Evolutionary conservation across 176 grass and related monocot genomes (phyloP).

Genomic region (Oryza coarctata): DNA sequence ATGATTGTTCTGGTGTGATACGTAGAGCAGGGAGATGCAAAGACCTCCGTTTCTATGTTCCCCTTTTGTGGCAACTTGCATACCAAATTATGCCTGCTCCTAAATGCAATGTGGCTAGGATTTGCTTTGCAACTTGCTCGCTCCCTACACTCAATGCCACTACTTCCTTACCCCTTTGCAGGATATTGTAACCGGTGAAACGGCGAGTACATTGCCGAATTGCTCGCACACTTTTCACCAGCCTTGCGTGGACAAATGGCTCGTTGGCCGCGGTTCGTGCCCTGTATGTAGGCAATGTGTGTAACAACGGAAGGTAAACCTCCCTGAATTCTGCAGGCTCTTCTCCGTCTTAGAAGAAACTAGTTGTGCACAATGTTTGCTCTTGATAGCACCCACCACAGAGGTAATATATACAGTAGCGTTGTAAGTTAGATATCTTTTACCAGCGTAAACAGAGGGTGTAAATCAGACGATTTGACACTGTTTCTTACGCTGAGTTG

Average conservation of each 20-base stretch:
- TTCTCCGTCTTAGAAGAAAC: not conserved
- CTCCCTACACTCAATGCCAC: not conserved
- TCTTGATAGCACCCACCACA: not conserved
- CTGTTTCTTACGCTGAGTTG: not conserved
- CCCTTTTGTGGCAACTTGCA: not conserved
- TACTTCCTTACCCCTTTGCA: slow-evolving; percentile 34
- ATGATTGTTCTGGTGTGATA: not conserved
- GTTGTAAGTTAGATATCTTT: slow-evolving; percentile 33
- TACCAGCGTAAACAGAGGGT: not conserved
- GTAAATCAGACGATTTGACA: not conserved
- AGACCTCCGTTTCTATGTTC: slow-evolving; percentile 22
- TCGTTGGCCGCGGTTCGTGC: slow-evolving; percentile 60
- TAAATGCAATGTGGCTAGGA: slow-evolving; percentile 38
- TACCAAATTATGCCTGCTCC: slow-evolving; percentile 42
- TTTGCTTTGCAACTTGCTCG: not conserved
- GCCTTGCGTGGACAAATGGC: slow-evolving; percentile 83
- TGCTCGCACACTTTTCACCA: slow-evolving; percentile 79
- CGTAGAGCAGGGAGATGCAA: slow-evolving; percentile 4
- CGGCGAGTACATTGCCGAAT: slow-evolving; percentile 56
- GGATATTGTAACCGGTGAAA: slow-evolving; percentile 67
- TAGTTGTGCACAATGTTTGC: slow-evolving; percentile 25
- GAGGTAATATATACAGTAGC: not conserved
- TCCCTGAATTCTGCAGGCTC: not conserved
- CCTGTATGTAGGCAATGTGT: slow-evolving; percentile 79
- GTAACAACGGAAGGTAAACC: slow-evolving; percentile 17